Conservation (phyloP, 805 yeast genomes). For the Wickerhamiella sergipiensis region DNA sequence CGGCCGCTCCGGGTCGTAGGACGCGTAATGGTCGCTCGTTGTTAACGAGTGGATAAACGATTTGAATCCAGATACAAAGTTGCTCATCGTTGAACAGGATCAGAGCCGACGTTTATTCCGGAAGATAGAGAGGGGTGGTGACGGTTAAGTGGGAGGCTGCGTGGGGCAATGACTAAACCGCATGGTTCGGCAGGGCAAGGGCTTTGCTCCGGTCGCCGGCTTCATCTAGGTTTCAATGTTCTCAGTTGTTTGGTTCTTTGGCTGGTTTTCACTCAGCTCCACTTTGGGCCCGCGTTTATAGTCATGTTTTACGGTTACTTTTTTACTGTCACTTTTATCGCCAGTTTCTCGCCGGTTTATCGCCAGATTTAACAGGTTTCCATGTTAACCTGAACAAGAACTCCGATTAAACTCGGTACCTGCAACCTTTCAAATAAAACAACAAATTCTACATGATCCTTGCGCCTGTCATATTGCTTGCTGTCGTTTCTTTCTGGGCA, state of each 20-base stretch:
- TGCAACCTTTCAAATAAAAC: too few species aligned
- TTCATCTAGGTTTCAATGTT: too few species aligned
- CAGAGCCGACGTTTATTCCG: neutral
- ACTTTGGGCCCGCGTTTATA: too few species aligned
- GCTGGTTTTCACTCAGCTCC: too few species aligned
- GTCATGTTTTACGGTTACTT: too few species aligned
- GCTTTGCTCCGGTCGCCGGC: neutral
- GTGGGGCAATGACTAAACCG: neutral
- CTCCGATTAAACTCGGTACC: neutral
- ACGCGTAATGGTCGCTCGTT: conserved; percentile 28
- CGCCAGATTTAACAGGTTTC: too few species aligned
- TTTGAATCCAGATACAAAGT: conserved; percentile 19
- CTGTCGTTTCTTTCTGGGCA: too few species aligned
- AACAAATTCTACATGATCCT: too few species aligned
- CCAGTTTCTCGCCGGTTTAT: too few species aligned
- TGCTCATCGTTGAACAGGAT: conserved; percentile 16
- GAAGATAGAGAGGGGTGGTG: neutral
- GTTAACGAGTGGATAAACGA: conserved; percentile 27
- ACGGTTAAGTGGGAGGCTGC: neutral
- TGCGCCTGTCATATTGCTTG: too few species aligned
- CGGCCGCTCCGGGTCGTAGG: conserved; percentile 21
- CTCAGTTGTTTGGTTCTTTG: neutral
- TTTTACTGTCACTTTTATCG: too few species aligned
- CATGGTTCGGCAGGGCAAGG: neutral
- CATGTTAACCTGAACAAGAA: too few species aligned